These are phyloP conservation scores for Rhodotorula kratochvilovae DNA, from an alignment of 768 basidiomycete genomes.

Conservation along the genomic window DNA sequence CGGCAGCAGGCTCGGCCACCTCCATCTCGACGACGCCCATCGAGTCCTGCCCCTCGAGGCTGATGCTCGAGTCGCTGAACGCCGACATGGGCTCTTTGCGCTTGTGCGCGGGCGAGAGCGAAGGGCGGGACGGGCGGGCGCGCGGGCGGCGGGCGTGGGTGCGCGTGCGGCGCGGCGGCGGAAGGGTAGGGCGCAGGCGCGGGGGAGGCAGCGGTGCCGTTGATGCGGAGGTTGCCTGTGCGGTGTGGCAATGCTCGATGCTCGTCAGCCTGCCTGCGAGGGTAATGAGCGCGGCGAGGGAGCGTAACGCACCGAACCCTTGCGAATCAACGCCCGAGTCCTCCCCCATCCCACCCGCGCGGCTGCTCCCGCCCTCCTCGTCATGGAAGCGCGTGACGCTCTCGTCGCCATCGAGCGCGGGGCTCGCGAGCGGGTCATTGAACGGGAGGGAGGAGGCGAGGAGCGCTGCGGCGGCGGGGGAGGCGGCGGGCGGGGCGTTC, in stretches of 20 bases:
- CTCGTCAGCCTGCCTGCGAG: background rate
- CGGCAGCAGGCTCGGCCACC: too few relatives aligned
- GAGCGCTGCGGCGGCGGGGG: background rate
- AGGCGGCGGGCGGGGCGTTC: background rate
- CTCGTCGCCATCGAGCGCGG: background rate
- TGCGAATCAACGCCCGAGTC: constrained; percentile 33
- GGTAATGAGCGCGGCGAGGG: too few relatives aligned
- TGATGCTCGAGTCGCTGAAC: constrained; percentile 5
- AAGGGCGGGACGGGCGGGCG: background rate
- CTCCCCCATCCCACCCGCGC: background rate
- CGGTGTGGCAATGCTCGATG: too few relatives aligned
- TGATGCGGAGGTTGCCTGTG: background rate
- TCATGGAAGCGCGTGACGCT: background rate
- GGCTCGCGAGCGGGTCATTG: constrained; percentile 13
- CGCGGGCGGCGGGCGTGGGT: background rate
- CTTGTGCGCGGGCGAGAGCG: background rate
- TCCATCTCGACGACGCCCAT: background rate
- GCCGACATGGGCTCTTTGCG: constrained; percentile 11
- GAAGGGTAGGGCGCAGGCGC: too few relatives aligned
- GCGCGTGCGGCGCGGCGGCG: too few relatives aligned
- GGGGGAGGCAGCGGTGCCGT: background rate
- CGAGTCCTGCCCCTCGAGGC: too few relatives aligned
- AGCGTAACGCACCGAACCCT: constrained; percentile 12
- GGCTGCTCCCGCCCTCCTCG: background rate
- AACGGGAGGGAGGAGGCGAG: constrained; percentile 8